Base-by-base conservation (phyloP, 768 basidiomycete genomes). In the Boletus insuetus region DNA sequence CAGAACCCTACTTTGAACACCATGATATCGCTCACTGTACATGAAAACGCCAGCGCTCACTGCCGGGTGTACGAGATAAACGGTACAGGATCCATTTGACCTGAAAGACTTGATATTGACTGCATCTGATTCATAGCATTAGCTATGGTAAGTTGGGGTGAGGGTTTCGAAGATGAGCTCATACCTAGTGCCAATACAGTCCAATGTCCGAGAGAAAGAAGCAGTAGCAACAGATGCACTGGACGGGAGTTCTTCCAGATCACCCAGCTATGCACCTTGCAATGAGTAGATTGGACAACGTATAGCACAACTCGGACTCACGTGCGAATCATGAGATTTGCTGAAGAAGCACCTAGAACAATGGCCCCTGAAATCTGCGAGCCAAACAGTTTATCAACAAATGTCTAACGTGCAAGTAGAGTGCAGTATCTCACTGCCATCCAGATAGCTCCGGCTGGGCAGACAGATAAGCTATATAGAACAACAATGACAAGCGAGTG, bases 281-380 rank as follows among this genome's bases (percentile, higher is more conserved):
- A 3, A 55, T 26, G 43, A 3, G 0, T 3, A 12, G 49, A 39
- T 12, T 14, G 20, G 9, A 3, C 6, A 31, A 26, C 7, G n/a
- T 14, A n/a, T 4, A 26, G 35, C 17, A 24, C 2, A 35, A 35
- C 6, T 22, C 4, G 17, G 26, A 49, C 68, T 42, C 40, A 70
- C 68, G 66, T 64, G 44, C 68, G 64, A 45, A 69, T 55, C 57
- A 68, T 58, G 20, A 69, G 10, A 48, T 70, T 69, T 13, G 51
- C 50, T 2, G 66, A 69, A 20, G 54, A 31, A 38, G 58, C 43
- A 26, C 50, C 64, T 1, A 69, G 32, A 32, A 46, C 52, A n/a
- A 64, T 46, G 20, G 31, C 49, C 17, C 13, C 51, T 6, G 40
- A 1, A 7, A 61, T 10, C 66, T 69, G 42, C 3, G 0, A n/a